These are phyloP conservation scores for Saturnispora quitensis DNA, from an alignment of 805 yeast genomes.

Conservation along the genomic window DNA sequence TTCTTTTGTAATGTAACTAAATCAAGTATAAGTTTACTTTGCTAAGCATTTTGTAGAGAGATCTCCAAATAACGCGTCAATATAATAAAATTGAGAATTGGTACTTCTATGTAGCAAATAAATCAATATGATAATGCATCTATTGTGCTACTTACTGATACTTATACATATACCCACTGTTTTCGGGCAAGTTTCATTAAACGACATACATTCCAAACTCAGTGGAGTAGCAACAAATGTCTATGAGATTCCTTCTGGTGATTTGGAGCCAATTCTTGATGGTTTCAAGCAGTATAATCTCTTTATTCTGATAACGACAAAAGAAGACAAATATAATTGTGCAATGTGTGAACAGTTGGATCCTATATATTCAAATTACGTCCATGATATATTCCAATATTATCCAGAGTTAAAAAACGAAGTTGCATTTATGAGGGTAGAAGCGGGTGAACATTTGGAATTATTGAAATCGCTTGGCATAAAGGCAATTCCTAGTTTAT, in stretches of 20 bases:
- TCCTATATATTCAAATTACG: conserved; percentile 32
- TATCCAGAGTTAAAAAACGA: conserved; percentile 30
- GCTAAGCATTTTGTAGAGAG: not conserved
- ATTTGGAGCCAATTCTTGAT: conserved; percentile 30
- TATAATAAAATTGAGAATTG: not conserved
- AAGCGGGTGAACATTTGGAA: conserved; percentile 35
- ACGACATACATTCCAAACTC: not conserved
- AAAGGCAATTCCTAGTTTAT: conserved; percentile 52
- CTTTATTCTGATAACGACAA: conserved; percentile 45
- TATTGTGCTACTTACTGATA: not conserved
- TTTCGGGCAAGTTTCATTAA: conserved; percentile 1
- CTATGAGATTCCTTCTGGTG: conserved; percentile 29
- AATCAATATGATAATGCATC: not conserved
- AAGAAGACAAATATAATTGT: conserved; percentile 36
- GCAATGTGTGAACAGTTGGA: conserved; percentile 37
- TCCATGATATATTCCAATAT: conserved; percentile 35
- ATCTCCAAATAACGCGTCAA: not conserved
- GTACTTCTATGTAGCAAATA: not conserved
- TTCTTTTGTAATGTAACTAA: not conserved
- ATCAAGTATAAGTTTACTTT: not conserved
- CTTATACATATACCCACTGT: not conserved
- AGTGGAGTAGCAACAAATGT: conserved; percentile 1
- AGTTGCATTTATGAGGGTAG: conserved; percentile 42
- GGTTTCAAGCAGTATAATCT: conserved; percentile 47
- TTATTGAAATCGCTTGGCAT: conserved; percentile 36